Evolutionary conservation across 768 basidiomycete species (phyloP).

Genomic region (Kwoniella europaea): DNA sequence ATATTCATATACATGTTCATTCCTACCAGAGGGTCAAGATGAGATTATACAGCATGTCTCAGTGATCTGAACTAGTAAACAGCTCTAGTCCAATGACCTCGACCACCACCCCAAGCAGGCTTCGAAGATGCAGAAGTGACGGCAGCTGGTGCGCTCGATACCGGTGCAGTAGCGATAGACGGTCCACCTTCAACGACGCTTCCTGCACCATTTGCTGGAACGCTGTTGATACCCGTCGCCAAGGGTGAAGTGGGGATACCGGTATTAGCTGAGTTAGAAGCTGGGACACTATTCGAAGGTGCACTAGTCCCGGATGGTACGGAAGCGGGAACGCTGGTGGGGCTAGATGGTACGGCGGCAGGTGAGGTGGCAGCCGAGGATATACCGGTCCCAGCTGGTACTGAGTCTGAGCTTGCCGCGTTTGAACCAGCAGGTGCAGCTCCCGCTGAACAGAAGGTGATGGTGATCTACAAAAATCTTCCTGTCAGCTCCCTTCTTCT

Average conservation of each 20-base stretch:
- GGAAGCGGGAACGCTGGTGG: too few relatives aligned
- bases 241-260: neutral
- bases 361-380: neutral
- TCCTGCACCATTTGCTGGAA: constrained; percentile 3
- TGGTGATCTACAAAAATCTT: constrained; percentile 17
- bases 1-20: neutral
- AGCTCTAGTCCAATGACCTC: neutral
- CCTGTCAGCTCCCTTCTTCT: neutral
- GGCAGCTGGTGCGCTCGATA: neutral
- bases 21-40: neutral
- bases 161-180: neutral
- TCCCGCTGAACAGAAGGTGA: constrained; percentile 29
- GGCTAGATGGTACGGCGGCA: neutral
- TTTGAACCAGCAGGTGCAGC: neutral
- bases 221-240: neutral
- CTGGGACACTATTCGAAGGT: neutral
- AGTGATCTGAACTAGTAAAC: neutral
- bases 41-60: too few relatives aligned
- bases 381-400: neutral
- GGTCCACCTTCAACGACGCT: neutral
- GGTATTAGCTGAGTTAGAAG: neutral
- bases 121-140: neutral
- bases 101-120: constrained; percentile 1
- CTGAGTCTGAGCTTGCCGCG: neutral
- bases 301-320: neutral